Evolutionary conservation across 1,284 basidiomycete species (phyloP), one percentile per base, ranked within the genome.

Genomic region (Earliella scabrosa): DNA sequence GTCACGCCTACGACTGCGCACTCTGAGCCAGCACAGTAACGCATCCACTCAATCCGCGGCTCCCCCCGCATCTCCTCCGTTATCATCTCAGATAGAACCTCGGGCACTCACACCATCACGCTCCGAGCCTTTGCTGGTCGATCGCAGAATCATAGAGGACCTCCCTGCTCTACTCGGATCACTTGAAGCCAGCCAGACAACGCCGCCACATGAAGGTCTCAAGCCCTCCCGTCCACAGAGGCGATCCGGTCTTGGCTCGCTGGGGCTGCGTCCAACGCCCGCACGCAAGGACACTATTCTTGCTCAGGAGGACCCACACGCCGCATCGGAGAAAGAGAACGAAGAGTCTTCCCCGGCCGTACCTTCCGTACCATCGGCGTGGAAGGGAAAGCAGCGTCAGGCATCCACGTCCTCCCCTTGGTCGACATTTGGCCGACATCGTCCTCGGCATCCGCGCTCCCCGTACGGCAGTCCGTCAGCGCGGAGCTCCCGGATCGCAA

Each of bases 371-470:
- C 51, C 58, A 3, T 58, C 50, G 2, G 49, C 51, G 10, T 55
- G 57, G 44, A 50, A 57, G 27, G 54, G 58, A 36, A 56, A 60
- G 58, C 39, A 59, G 56, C 55, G 57, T 60, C 55, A 66, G 62
- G n/a, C 71, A 21, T 58, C 69, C 2, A 50, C 67, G 0, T 63
- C 64, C 23, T 70, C 71, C 7, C 73, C 71, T 47, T 80, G 77
- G 78, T 71, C 78, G 13, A 79, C 77, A 9, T 80, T 79, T 66
- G 78, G 78, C 18, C 66, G 73, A 45, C 67, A 65, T 43, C 67
- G 65, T 36, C 56, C n/a, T n/a, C n/a, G 57, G 20, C 65, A 44
- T 16, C 26, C 38, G 16, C 50, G 50, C 9, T 41, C 54, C 2
- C 54, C 50, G 6, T 59, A 59, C 43, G 45, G 56, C 21, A 45